Base-by-base conservation (phyloP, 2,329 filamentous ascomycete species). In the Parastagonospora avenae region DNA sequence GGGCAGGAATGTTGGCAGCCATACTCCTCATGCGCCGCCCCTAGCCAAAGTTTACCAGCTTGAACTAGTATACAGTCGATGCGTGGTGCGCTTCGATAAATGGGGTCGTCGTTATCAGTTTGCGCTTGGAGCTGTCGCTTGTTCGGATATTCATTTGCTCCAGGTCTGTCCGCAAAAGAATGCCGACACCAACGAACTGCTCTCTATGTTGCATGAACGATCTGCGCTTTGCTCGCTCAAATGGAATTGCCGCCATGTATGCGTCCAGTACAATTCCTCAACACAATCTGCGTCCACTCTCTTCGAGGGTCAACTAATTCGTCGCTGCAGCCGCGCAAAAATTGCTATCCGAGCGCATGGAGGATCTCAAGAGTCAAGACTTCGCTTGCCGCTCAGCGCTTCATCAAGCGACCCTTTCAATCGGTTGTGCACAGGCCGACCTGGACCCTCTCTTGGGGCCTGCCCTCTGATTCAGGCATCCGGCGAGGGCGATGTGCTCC, bases 311-410 rank as follows among this genome's bases (percentile, higher is more conserved):
- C 54, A 55, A 52, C 56, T 46, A 35, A 44, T 50, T 59, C 40
- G 43, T 44, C 44, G 19, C 42, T 39, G 45, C 46, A 54, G 28
- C 19, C 39, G 48, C 49, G 48, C 49, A 48, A 53, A 52, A 39
- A 52, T 47, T 60, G 52, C 42, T 42, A 50, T 28, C 31, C 24
- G 14, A 44, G 49, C 45, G 50, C 56, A 49, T 53, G 50, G 46
- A 58, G 45, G 39, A 48, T 36, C 37, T 24, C 19, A 24, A 24
- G 19, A 24, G 36, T 46, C 47, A 43, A 24, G 46, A 59, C 57
- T 55, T 66, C 64, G 64, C 60, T 64, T 64, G 55, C 19, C 39
- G 45, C 46, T 59, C 50, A 60, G 52, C 53, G 52, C 63, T 46
- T 51, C 55, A 63, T 51, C 55, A 63, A 57, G 59, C 62, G 55